These are phyloP conservation scores for Ammopiptanthus mongolicus DNA, from an alignment of 306 rosid genomes.

Conservation along the genomic window DNA sequence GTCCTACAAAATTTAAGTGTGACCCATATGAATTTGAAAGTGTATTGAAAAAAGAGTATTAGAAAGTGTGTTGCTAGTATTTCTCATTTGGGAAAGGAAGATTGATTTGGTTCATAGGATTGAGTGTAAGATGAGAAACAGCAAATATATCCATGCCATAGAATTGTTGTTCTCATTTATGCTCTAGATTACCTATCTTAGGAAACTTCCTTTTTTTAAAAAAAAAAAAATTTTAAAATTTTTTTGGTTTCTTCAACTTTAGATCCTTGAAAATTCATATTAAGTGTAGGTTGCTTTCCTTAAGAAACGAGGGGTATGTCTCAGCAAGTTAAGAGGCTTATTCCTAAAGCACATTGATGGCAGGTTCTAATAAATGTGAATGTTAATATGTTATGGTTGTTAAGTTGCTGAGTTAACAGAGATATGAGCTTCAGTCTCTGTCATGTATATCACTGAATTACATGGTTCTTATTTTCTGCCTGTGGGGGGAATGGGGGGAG, in stretches of 20 bases:
- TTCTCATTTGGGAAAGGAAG: neutral
- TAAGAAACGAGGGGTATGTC: neutral
- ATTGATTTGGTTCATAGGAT: constrained; percentile 6
- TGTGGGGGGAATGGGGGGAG: neutral
- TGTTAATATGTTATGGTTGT: no score
- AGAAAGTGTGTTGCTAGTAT: no score
- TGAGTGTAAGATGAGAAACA: neutral
- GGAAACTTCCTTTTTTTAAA: neutral
- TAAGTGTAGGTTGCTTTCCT: neutral
- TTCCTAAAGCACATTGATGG: neutral
- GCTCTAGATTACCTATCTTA: neutral
- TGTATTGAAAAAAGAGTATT: no score
- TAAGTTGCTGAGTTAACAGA: neutral
- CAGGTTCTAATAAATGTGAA: neutral
- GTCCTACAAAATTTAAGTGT: no score
- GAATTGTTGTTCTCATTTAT: neutral
- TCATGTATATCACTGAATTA: neutral
- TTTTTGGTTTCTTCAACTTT: neutral
- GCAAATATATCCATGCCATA: neutral
- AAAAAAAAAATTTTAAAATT: neutral
- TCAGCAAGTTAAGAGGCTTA: neutral
- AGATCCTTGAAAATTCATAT: neutral
- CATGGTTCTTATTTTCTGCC: neutral
- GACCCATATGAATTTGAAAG: no score
- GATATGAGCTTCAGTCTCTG: neutral